phyloP scores from a whole-genome alignment of 108 stramenopile species.

The Conticribra guillardii region DNA sequence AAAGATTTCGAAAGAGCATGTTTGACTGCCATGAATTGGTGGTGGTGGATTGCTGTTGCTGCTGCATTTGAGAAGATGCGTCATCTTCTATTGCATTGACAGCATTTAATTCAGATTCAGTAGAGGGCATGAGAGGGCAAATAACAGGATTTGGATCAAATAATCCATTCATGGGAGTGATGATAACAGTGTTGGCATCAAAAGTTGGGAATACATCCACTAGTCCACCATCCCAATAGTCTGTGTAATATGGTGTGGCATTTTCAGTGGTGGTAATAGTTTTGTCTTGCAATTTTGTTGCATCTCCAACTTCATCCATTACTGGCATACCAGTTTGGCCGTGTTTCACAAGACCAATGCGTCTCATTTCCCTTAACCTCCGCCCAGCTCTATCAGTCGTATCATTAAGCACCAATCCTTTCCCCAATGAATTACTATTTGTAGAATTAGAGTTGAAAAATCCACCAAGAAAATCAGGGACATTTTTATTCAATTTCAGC shows the following conservation, averaged over 20 bases:
- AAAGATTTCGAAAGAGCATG: constrained; percentile 9
- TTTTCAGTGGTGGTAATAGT: not conserved
- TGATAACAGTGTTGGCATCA: constrained; percentile 59
- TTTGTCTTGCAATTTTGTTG: not conserved
- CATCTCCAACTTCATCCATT: not conserved
- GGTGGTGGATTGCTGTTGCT: not conserved
- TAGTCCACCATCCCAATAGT: constrained; percentile 72
- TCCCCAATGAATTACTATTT: not conserved
- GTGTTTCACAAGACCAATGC: constrained; percentile 56
- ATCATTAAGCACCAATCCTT: constrained; percentile 4
- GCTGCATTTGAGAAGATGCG: not conserved
- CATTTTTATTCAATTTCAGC: constrained; percentile 16
- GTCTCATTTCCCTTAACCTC: constrained; percentile 50
- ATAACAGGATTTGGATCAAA: constrained; percentile 55
- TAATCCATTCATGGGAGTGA: constrained; percentile 59
- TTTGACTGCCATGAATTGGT: not conserved
- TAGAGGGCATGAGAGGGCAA: constrained; percentile 34
- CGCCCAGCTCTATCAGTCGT: constrained; percentile 40
- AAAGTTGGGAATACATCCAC: constrained; percentile 65
- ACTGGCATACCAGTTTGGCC: constrained; percentile 30
- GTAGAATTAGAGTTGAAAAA: constrained; percentile 16
- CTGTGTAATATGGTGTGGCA: constrained; percentile 15
- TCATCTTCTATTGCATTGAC: not conserved
- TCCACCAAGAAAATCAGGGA: constrained; percentile 22
- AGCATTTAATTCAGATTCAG: constrained; percentile 7